These are phyloP conservation scores for Panicum virgatum DNA, from an alignment of 202 grass and related monocot species.

Conservation along the genomic window DNA sequence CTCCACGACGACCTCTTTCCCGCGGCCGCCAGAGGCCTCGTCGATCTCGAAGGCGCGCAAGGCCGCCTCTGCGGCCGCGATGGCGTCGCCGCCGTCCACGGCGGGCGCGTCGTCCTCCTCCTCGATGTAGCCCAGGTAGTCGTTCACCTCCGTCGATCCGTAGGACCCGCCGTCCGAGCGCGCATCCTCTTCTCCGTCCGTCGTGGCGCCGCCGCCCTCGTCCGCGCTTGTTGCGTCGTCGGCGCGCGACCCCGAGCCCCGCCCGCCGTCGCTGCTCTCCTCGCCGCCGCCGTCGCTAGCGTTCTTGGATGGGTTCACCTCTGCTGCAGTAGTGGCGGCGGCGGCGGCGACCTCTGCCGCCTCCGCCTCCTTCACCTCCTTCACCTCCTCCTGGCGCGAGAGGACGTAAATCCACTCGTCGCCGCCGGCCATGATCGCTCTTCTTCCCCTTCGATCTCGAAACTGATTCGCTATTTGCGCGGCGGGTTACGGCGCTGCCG, in stretches of 20 bases:
- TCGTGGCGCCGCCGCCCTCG: not conserved
- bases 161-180: not conserved
- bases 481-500: too few relatives aligned
- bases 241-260: too few relatives aligned
- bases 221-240: not conserved
- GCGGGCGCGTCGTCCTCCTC: not conserved
- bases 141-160: not conserved
- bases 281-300: not conserved
- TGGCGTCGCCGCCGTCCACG: not conserved
- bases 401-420: not conserved
- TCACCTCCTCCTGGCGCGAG: not conserved
- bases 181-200: not conserved
- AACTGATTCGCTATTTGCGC: not conserved
- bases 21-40: not conserved
- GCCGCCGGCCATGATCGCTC: not conserved
- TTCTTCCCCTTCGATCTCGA: not conserved
- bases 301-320: not conserved
- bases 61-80: too few relatives aligned
- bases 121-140: not conserved
- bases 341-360: too few relatives aligned
- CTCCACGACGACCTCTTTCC: not conserved
- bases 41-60: too few relatives aligned
- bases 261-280: too few relatives aligned
- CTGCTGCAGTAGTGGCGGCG: not conserved
- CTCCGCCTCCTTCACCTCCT: not conserved